These are phyloP conservation scores for Chlorella sp. DNA, from an alignment of 139 green algal species.

Conservation along the genomic window DNA sequence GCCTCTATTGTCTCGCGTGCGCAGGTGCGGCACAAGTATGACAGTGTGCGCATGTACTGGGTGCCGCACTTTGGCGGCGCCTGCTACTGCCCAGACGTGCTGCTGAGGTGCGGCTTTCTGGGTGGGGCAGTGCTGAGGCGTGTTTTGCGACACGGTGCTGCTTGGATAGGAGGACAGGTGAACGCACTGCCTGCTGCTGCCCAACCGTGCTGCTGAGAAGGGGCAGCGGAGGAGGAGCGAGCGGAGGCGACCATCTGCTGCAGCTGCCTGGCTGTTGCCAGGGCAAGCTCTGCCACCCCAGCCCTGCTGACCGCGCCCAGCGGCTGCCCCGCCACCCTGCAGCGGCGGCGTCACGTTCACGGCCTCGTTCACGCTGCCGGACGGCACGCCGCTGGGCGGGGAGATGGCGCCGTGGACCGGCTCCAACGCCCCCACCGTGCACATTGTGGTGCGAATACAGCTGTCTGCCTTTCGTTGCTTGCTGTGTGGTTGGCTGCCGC, in stretches of 20 bases:
- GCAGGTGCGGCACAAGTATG: conserved; percentile 20
- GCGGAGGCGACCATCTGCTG: too few relatives aligned
- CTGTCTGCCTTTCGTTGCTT: too few relatives aligned
- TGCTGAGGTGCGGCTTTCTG: not conserved
- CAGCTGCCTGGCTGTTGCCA: too few relatives aligned
- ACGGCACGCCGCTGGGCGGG: conserved; percentile 15
- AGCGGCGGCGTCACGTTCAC: conserved; percentile 26
- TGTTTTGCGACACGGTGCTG: too few relatives aligned
- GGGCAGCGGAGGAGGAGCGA: too few relatives aligned
- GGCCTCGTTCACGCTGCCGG: conserved; percentile 10
- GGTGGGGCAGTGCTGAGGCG: not conserved
- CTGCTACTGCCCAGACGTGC: conserved; percentile 6
- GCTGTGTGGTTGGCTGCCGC: too few relatives aligned
- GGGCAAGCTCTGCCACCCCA: not conserved
- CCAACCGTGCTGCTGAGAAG: too few relatives aligned
- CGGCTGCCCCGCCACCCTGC: not conserved
- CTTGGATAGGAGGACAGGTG: too few relatives aligned
- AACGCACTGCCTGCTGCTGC: too few relatives aligned
- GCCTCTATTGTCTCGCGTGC: too few relatives aligned
- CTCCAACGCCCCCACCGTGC: conserved; percentile 13
- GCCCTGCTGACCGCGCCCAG: not conserved
- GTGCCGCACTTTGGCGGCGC: conserved; percentile 27
- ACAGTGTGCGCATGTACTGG: conserved; percentile 25
- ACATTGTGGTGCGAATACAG: not conserved
- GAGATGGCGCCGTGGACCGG: conserved; percentile 25